Evolutionary conservation across 169 alveolate genomes (phyloP), one percentile per base, ranked within the genome.

Genomic region (Eimeria sp.): DNA sequence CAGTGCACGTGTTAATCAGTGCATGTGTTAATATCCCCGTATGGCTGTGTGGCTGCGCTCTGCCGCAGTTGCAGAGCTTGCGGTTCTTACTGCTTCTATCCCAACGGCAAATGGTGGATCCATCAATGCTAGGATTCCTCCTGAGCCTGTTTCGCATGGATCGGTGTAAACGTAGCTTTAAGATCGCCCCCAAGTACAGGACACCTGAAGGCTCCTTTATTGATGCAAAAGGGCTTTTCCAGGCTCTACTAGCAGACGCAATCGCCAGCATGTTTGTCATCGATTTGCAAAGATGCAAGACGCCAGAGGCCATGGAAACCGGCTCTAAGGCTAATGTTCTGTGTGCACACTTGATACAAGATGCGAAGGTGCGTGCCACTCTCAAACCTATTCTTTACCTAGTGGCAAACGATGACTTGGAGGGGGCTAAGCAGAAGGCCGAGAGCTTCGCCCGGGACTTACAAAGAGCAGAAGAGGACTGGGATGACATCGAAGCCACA

Each of bases 191-290:
- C 43, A 1, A 30, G 23, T 85, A 85, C 30, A 9, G 16, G 27
- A 74, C 80, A 23, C 93, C 58, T 20, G 80, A 64, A 3, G 93
- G 93, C 27, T 43, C 52, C 46, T 40, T 27, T 25, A 56, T 85
- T 46, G 40, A 14, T 64, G 49, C 93, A 33, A 60, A 49, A 49
- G 82, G 93, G 78, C 93, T 85, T 85, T 85, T 85, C 82, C 93
- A 85, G 93, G 93, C 93, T 1, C 43, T 85, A 66, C 80, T 85
- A 20, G 82, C 93, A 37, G 80, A 85, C 64, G 93, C 72, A 37
- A 23, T 85, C 18, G 60, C 82, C 43, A 56, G 23, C 46, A 80
- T 80, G 80, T 85, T 85, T 43, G 56, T 43, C 40, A 33, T 85
- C 1, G 64, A 85, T 40, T 20, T 37, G 64, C 16, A 85, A 60